Evolutionary conservation across 1,139 yeast genomes (phyloP).

Genomic region (Eremothecium gossypii): DNA sequence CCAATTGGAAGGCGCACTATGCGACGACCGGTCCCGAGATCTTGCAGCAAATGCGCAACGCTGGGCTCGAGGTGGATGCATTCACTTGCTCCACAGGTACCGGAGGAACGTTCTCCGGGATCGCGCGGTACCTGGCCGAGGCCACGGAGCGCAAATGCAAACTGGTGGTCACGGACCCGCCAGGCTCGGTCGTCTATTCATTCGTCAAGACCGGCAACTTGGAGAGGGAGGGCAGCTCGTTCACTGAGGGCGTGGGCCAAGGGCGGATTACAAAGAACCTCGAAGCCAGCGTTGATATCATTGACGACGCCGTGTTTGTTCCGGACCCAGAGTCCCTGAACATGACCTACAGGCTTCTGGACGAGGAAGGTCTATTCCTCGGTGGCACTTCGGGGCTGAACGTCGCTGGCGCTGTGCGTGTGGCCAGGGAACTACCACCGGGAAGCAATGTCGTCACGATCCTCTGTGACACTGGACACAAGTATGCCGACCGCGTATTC

Average conservation of each 20-base stretch:
- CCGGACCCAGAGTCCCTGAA: slow-evolving; percentile 65
- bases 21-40: slow-evolving; percentile 92
- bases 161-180: slow-evolving; percentile 80
- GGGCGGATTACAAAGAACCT: slow-evolving; percentile 84
- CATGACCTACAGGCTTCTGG: slow-evolving; percentile 73
- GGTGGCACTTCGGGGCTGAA: slow-evolving; percentile 84
- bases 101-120: slow-evolving; percentile 86
- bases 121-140: slow-evolving; percentile 63
- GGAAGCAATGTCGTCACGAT: slow-evolving; percentile 78
- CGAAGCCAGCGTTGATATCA: slow-evolving; percentile 54
- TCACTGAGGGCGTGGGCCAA: slow-evolving; percentile 94
- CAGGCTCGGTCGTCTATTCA: slow-evolving; percentile 78
- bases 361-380: slow-evolving; percentile 83
- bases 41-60: slow-evolving; percentile 59
- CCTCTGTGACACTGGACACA: slow-evolving; percentile 81
- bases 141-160: slow-evolving; percentile 49
- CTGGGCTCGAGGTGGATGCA: slow-evolving; percentile 48
- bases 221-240: slow-evolving; percentile 68
- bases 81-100: slow-evolving; percentile 89
- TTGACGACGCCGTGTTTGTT: slow-evolving; percentile 68
- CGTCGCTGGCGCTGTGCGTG: slow-evolving; percentile 71
- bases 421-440: slow-evolving; percentile 69
- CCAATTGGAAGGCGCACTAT: slow-evolving; percentile 83
- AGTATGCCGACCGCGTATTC: slow-evolving; percentile 74
- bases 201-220: slow-evolving; percentile 61